Percentiles rank a stretch among this genome's conserved stretches.
Evolutionary conservation across 148 eudicot species (phyloP).

Genomic region (Tetragonia tetragonoides): DNA sequence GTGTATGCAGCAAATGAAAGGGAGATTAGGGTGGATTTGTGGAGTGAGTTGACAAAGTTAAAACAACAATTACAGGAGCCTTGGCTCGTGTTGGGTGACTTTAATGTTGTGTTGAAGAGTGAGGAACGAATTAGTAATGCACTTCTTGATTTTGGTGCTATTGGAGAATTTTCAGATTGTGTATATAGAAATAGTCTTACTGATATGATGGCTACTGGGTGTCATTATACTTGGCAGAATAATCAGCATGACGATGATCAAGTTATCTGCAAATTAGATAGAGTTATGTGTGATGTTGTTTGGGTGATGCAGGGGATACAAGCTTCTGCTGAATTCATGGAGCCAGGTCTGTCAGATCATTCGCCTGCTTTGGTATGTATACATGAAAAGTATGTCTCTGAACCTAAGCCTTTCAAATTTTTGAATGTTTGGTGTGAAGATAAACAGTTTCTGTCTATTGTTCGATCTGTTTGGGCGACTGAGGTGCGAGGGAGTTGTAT

Average conservation of each 20-base stretch:
- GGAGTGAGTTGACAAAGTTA: not conserved
- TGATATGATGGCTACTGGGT: not conserved
- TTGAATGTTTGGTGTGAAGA: not conserved
- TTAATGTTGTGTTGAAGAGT: not conserved
- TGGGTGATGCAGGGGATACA: not conserved
- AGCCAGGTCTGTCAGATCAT: not conserved
- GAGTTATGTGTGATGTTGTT: not conserved
- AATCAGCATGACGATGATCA: too few relatives aligned
- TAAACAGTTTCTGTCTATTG: not conserved
- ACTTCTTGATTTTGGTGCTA: not conserved
- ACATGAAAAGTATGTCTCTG: not conserved
- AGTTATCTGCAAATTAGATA: not conserved
- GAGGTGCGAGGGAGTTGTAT: not conserved
- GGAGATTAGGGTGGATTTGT: not conserved
- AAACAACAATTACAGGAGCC: not conserved
- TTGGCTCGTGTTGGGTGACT: not conserved
- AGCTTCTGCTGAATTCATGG: not conserved
- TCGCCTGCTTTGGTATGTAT: not conserved
- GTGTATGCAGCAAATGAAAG: not conserved
- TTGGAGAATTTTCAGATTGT: not conserved
- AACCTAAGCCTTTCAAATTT: not conserved
- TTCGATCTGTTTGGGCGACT: not conserved
- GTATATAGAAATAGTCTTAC: not conserved
- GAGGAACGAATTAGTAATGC: not conserved
- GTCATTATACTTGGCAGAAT: too few relatives aligned